A percentile compares a stretch with the other conserved stretches of the same genome.
phyloP scores from a whole-genome alignment of 192 early-diverging fungal genomes.

The Backusella tarrabulga region DNA sequence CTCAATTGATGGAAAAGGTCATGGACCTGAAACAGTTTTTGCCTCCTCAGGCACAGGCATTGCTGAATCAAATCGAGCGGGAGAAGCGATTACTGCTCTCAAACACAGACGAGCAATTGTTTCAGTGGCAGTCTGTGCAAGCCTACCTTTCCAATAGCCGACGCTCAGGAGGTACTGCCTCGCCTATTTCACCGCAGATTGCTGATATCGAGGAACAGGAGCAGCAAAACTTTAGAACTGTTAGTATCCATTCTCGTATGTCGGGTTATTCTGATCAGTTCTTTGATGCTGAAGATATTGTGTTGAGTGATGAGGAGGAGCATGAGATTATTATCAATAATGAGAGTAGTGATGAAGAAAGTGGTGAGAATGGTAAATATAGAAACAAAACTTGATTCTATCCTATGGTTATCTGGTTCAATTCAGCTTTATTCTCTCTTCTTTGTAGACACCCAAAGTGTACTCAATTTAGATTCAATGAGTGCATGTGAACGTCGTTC shows the following conservation, averaged over 20 bases:
- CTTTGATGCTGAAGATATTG: conserved; percentile 71
- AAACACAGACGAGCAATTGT: neutral
- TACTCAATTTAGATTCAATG: conserved; percentile 3
- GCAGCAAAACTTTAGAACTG: neutral
- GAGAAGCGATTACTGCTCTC: neutral
- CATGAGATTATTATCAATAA: conserved; percentile 49
- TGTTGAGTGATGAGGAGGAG: conserved; percentile 47
- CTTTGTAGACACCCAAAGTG: neutral
- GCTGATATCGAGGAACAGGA: neutral
- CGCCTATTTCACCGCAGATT: neutral
- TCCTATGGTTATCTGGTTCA: neutral
- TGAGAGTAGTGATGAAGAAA: conserved; percentile 46
- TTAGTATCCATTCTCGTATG: conserved; percentile 2
- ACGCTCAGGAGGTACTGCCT: neutral
- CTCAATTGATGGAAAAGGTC: neutral
- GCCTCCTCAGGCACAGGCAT: neutral
- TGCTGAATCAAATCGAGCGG: neutral
- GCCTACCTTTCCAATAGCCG: neutral
- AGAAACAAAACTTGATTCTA: neutral
- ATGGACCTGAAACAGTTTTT: neutral
- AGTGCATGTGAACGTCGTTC: conserved; percentile 52
- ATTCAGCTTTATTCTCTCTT: neutral
- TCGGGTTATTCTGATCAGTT: conserved; percentile 53
- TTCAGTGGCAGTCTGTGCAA: conserved; percentile 8
- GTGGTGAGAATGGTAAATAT: conserved; percentile 34